Percentiles rank a stretch among this genome's conserved stretches.
These are phyloP conservation scores for Backusella luteola DNA, from an alignment of 192 early-diverging fungal genomes.

Conservation along the genomic window DNA sequence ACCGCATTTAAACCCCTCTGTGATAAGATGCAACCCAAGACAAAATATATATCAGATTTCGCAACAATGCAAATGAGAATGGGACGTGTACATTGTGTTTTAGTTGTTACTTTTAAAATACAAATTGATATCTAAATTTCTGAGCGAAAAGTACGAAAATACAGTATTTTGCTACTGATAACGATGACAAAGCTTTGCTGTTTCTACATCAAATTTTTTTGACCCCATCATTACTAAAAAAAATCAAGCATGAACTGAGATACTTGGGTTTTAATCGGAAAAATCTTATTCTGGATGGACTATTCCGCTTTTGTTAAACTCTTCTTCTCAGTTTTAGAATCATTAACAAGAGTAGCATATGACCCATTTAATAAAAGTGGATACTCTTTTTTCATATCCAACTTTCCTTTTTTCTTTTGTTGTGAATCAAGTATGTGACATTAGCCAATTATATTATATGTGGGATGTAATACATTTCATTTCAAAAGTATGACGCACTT, in stretches of 20 bases:
- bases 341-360: neutral
- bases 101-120: neutral
- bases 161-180: neutral
- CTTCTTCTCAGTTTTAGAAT: neutral
- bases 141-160: neutral
- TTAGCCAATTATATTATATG: neutral
- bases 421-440: neutral
- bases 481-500: constrained; percentile 2
- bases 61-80: too few species aligned
- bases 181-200: too few species aligned
- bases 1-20: too few species aligned
- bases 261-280: neutral
- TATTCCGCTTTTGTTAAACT: neutral
- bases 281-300: neutral
- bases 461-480: neutral
- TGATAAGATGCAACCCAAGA: too few species aligned
- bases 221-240: neutral
- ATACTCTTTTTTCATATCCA: neutral
- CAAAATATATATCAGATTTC: too few species aligned
- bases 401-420: neutral
- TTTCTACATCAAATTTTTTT: neutral
- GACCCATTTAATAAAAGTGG: neutral
- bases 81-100: too few species aligned
- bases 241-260: neutral
- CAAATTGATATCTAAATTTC: neutral